Percentiles rank a stretch among this genome's conserved stretches.
These are phyloP conservation scores for Haberlea rhodopensis DNA, from an alignment of 257 asterid species.

Conservation along the genomic window DNA sequence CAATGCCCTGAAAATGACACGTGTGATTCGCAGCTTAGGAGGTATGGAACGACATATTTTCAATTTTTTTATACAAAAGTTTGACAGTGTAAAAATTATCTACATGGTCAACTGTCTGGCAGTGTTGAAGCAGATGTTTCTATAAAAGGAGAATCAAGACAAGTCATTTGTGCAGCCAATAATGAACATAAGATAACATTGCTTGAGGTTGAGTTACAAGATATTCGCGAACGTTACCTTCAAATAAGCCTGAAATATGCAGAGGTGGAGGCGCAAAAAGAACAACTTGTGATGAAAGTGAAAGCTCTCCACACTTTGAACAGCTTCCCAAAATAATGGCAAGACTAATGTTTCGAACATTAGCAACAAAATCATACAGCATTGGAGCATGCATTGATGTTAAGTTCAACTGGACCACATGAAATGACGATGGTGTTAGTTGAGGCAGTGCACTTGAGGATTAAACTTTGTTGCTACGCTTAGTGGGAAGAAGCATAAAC, in stretches of 20 bases:
- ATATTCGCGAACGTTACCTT: slow-evolving; percentile 45
- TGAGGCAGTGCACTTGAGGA: no score
- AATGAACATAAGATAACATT: slow-evolving; percentile 12
- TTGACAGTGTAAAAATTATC: no score
- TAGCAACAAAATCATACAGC: no score
- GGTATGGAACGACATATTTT: slow-evolving; percentile 7
- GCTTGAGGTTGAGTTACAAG: slow-evolving; percentile 43
- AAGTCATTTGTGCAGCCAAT: background rate
- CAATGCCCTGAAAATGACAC: background rate
- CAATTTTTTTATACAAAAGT: background rate
- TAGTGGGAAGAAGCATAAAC: no score
- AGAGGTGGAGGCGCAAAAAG: slow-evolving; percentile 45
- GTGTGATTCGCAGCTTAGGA: slow-evolving; percentile 21
- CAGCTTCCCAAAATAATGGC: slow-evolving; percentile 5
- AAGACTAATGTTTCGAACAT: no score
- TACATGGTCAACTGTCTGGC: background rate
- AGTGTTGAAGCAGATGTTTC: slow-evolving; percentile 8
- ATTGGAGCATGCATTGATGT: no score
- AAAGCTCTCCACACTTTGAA: slow-evolving; percentile 26
- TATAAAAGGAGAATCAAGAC: slow-evolving; percentile 8
- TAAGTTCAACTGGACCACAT: no score
- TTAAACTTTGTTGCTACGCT: no score
- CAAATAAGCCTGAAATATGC: slow-evolving; percentile 48
- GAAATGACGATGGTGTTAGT: no score
- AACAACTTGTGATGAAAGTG: slow-evolving; percentile 46